These are phyloP conservation scores for Botrytis tulipae DNA, from an alignment of 2,329 filamentous ascomycete species.

Conservation along the genomic window DNA sequence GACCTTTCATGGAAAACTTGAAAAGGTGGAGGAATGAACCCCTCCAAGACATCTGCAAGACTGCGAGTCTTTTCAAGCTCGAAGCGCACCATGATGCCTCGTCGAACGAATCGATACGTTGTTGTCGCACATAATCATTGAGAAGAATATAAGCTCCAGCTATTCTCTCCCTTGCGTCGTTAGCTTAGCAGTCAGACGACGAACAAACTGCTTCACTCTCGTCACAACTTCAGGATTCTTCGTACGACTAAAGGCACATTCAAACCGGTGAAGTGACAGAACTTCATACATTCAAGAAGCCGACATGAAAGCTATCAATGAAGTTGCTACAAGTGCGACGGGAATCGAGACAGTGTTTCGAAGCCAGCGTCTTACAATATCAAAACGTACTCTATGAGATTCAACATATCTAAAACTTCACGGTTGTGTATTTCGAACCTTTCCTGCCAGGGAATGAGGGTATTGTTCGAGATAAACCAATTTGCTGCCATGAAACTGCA, in stretches of 20 bases:
- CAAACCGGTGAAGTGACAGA: background rate
- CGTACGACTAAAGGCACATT: background rate
- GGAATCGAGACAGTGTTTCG: constrained; percentile 6
- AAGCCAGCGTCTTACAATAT: constrained; percentile 3
- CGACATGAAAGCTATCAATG: background rate
- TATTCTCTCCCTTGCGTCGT: background rate
- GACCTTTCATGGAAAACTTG: background rate
- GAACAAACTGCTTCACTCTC: background rate
- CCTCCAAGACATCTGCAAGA: background rate
- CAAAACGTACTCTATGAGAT: background rate
- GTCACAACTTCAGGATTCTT: background rate
- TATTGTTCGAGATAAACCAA: background rate
- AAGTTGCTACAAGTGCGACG: background rate
- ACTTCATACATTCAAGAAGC: background rate
- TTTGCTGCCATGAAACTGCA: constrained; percentile 16
- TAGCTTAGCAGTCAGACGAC: background rate
- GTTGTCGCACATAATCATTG: background rate
- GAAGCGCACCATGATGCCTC: background rate
- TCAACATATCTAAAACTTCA: background rate
- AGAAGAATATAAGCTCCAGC: background rate
- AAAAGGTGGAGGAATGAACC: background rate
- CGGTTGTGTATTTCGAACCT: background rate
- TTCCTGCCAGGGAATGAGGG: background rate
- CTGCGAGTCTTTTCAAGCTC: background rate
- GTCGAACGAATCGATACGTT: background rate